phyloP scores from a whole-genome alignment of 2,329 filamentous ascomycete genomes.

The Cercospora beticola region DNA sequence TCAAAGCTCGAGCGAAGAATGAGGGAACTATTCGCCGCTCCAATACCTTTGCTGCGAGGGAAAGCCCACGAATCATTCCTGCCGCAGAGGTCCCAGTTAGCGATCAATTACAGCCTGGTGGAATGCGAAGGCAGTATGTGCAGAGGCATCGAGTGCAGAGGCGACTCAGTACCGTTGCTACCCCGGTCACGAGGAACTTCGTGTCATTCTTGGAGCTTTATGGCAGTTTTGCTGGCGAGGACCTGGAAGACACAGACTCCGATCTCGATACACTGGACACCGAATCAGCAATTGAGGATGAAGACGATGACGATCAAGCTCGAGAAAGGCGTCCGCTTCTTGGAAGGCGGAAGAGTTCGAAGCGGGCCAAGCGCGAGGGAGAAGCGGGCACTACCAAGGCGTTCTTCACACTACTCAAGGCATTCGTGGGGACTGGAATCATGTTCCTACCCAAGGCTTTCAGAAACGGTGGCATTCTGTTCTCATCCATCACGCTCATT shows the following conservation, averaged over 20 bases:
- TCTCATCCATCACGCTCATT: slow-evolving; percentile 68
- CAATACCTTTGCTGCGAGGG: slow-evolving; percentile 62
- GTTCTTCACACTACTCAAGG: slow-evolving; percentile 76
- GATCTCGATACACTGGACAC: slow-evolving; percentile 52
- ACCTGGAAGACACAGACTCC: slow-evolving; percentile 55
- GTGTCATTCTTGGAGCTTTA: slow-evolving; percentile 75
- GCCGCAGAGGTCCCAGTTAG: slow-evolving; percentile 40
- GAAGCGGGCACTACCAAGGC: slow-evolving; percentile 69
- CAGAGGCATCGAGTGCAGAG: slow-evolving; percentile 45
- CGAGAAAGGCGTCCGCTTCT: slow-evolving; percentile 62
- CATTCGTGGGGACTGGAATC: slow-evolving; percentile 76
- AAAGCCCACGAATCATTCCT: slow-evolving; percentile 18
- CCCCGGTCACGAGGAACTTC: slow-evolving; percentile 66
- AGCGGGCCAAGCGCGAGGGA: slow-evolving; percentile 50
- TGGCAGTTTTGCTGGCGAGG: slow-evolving; percentile 74
- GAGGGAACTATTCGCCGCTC: slow-evolving; percentile 49
- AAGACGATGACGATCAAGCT: slow-evolving; percentile 59
- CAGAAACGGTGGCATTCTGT: slow-evolving; percentile 73
- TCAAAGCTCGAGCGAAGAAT: slow-evolving; percentile 58
- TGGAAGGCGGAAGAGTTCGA: slow-evolving; percentile 55
- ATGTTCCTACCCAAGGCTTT: slow-evolving; percentile 81
- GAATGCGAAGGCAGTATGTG: slow-evolving; percentile 56
- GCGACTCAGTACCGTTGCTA: slow-evolving; percentile 43
- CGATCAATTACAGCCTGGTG: slow-evolving; percentile 52
- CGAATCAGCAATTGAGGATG: slow-evolving; percentile 54